Conservation (phyloP, 2,329 filamentous ascomycete species). For the Boeremia lycopersici region DNA sequence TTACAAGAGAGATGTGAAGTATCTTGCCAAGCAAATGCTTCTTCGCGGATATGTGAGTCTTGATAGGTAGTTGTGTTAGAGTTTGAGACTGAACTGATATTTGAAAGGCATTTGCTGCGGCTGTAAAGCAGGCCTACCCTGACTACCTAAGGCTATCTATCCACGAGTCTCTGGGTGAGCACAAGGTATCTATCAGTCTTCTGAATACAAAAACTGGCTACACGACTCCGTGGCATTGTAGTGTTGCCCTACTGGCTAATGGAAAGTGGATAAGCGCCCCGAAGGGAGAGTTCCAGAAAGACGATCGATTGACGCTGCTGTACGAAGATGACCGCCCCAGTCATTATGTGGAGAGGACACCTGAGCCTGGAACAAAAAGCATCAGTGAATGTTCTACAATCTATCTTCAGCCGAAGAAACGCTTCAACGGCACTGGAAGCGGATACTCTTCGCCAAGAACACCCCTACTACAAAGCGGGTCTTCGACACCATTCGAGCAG, state of each 20-base stretch:
- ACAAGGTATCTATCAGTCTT: neutral
- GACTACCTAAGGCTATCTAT: neutral
- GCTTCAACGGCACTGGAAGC: no score
- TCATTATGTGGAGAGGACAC: neutral
- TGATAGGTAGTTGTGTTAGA: neutral
- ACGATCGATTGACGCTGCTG: neutral
- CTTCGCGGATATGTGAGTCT: conserved; percentile 22
- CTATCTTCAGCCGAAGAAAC: no score
- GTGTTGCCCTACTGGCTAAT: neutral
- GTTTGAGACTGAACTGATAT: neutral
- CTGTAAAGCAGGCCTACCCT: neutral
- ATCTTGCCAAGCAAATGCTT: conserved; percentile 32
- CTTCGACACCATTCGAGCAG: no score
- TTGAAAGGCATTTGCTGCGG: neutral
- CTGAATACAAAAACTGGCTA: neutral
- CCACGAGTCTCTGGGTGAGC: neutral
- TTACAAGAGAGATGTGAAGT: conserved; percentile 28
- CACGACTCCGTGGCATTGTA: neutral
- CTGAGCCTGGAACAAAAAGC: no score
- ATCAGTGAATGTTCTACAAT: no score
- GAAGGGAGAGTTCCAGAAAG: neutral
- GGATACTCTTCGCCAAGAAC: no score
- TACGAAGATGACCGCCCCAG: neutral
- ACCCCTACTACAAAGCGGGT: no score
- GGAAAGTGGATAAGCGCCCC: neutral